Percentiles rank a stretch among this genome's conserved stretches.
These are phyloP conservation scores for Microstegium vimineum DNA, from an alignment of 176 grass and related monocot genomes.

Conservation along the genomic window DNA sequence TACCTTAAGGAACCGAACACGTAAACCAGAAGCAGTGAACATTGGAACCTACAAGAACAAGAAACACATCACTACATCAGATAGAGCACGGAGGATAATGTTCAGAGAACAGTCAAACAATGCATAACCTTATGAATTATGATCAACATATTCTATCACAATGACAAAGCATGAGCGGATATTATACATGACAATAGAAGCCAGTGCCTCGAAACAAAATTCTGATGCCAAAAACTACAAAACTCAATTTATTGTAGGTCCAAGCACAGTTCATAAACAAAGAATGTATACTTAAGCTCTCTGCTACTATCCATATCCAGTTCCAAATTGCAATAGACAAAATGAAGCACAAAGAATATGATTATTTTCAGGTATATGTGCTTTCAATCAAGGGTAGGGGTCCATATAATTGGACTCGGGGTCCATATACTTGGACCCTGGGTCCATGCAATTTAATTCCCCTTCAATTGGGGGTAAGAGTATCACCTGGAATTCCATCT, in stretches of 20 bases:
- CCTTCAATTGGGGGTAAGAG: background rate
- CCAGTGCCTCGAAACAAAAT: background rate
- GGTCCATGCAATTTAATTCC: too few species aligned
- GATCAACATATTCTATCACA: background rate
- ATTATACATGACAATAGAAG: background rate
- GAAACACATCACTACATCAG: background rate
- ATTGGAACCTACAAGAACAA: conserved; percentile 73
- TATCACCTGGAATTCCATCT: conserved; percentile 99
- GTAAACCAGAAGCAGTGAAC: conserved; percentile 99
- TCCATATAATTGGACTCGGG: too few species aligned
- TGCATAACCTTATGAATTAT: background rate
- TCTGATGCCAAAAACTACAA: background rate
- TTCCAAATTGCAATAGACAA: conserved; percentile 8
- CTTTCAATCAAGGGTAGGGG: too few species aligned
- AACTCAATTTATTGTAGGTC: background rate
- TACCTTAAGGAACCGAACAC: conserved; percentile 99
- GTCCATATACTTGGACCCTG: too few species aligned
- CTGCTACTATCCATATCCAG: background rate
- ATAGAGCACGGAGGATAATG: background rate
- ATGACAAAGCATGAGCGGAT: background rate
- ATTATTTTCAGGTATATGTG: too few species aligned
- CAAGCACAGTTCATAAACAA: conserved; percentile 1
- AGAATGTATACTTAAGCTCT: background rate
- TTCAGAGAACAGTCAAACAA: background rate
- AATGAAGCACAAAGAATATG: background rate